These are phyloP conservation scores for Sonneratia caseolaris DNA, from an alignment of 345 rosid genomes.

Conservation along the genomic window DNA sequence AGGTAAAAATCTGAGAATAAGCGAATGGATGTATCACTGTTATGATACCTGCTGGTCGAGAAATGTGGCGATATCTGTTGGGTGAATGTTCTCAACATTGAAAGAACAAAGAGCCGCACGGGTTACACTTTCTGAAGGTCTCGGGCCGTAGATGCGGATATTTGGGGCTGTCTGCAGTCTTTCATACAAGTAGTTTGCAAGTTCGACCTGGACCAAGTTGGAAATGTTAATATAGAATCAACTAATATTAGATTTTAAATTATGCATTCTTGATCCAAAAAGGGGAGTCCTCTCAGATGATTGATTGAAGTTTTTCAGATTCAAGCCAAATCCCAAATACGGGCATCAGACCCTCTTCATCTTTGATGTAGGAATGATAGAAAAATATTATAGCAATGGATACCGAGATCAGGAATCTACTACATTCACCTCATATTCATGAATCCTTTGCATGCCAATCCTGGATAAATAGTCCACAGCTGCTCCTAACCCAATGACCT, in stretches of 20 bases:
- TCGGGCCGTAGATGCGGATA: slow-evolving; percentile 75
- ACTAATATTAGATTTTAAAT: not conserved
- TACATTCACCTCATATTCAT: slow-evolving; percentile 65
- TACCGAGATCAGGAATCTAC: not conserved
- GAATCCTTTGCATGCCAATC: slow-evolving; percentile 78
- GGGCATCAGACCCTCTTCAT: not conserved
- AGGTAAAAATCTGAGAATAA: not conserved
- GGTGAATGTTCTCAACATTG: slow-evolving; percentile 72
- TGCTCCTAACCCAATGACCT: slow-evolving; percentile 91
- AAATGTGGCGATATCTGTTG: slow-evolving; percentile 86
- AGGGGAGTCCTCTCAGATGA: not conserved
- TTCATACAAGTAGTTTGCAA: slow-evolving; percentile 63
- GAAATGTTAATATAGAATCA: not conserved
- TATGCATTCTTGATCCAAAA: not conserved
- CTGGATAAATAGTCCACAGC: slow-evolving; percentile 76
- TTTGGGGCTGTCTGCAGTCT: slow-evolving; percentile 49
- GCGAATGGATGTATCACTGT: not conserved
- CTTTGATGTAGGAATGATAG: not conserved
- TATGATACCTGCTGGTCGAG: slow-evolving; percentile 80
- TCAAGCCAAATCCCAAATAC: slow-evolving; percentile 2
- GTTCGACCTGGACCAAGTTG: slow-evolving; percentile 38
- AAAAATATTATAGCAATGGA: not conserved
- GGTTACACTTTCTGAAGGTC: slow-evolving; percentile 44
- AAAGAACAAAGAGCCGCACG: slow-evolving; percentile 87
- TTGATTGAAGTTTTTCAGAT: not conserved